These are phyloP conservation scores for Paspalum vaginatum DNA, from an alignment of 176 grass and related monocot genomes.

Conservation along the genomic window DNA sequence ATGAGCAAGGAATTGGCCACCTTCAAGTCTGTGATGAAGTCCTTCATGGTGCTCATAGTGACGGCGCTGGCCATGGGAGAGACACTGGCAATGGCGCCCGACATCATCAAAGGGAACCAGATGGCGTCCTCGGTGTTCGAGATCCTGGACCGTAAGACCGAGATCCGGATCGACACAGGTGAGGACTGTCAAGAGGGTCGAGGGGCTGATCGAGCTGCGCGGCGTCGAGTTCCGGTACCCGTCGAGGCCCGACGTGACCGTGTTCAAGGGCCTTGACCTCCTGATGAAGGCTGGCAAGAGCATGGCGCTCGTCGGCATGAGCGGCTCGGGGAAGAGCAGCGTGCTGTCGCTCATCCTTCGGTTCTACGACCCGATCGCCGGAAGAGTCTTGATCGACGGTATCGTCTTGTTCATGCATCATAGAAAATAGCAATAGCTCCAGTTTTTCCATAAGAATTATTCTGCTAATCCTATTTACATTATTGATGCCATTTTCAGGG, in stretches of 20 bases:
- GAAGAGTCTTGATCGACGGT: constrained; percentile 91
- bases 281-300: constrained; percentile 88
- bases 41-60: constrained; percentile 96
- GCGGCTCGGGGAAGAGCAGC: constrained; percentile 95
- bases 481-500: constrained; percentile 46
- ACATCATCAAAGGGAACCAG: constrained; percentile 97
- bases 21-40: constrained; percentile 96
- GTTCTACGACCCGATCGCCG: constrained; percentile 80
- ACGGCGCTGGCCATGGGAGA: constrained; percentile 89
- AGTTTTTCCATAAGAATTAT: background rate
- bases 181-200: constrained; percentile 72
- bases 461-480: background rate
- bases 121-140: constrained; percentile 94
- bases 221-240: constrained; percentile 87
- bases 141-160: constrained; percentile 83
- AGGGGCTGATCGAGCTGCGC: constrained; percentile 73
- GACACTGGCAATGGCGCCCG: constrained; percentile 79
- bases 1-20: constrained; percentile 81
- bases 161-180: constrained; percentile 63
- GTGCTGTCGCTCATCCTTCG: constrained; percentile 80
- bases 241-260: constrained; percentile 66
- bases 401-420: background rate
- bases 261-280: constrained; percentile 85
- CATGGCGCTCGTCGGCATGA: constrained; percentile 97
- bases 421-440: background rate